phyloP scores from a whole-genome alignment of 129 eudicot species.

The Lactuca saligna region DNA sequence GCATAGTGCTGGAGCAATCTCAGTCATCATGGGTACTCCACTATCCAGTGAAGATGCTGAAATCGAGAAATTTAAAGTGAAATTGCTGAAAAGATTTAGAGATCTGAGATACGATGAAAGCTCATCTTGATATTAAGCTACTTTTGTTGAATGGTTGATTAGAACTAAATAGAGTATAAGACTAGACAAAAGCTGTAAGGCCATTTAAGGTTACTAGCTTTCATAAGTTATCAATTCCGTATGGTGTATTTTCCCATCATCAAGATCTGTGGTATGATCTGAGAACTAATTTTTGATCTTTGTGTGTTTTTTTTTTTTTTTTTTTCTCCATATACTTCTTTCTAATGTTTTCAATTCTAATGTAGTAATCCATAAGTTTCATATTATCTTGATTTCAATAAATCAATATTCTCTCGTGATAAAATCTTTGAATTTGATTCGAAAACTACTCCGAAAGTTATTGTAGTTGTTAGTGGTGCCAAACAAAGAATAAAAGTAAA shows the following conservation, averaged over 20 bases:
- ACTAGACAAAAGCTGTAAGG: background rate
- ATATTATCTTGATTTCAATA: no score
- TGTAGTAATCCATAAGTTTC: no score
- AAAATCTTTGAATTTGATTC: no score
- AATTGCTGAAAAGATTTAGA: conserved; percentile 60
- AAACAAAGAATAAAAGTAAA: no score
- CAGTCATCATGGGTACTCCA: conserved; percentile 66
- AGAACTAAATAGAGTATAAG: background rate
- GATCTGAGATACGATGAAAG: conserved; percentile 38
- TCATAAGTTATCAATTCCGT: background rate
- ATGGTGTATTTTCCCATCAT: background rate
- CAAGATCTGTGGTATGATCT: no score
- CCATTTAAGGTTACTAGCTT: background rate
- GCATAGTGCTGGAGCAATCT: conserved; percentile 66
- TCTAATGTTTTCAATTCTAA: no score
- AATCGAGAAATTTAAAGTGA: conserved; percentile 52
- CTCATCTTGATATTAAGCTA: conserved; percentile 5
- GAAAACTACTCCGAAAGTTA: no score
- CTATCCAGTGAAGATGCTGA: conserved; percentile 54
- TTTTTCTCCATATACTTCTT: no score
- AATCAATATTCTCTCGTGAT: no score
- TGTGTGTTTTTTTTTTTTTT: no score
- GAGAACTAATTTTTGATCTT: no score
- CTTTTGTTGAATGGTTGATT: conserved; percentile 3
- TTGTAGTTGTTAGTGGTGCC: no score